Evolutionary conservation across 495 filamentous ascomycete genomes (phyloP).

Genomic region (Pyrenula aspistea): DNA sequence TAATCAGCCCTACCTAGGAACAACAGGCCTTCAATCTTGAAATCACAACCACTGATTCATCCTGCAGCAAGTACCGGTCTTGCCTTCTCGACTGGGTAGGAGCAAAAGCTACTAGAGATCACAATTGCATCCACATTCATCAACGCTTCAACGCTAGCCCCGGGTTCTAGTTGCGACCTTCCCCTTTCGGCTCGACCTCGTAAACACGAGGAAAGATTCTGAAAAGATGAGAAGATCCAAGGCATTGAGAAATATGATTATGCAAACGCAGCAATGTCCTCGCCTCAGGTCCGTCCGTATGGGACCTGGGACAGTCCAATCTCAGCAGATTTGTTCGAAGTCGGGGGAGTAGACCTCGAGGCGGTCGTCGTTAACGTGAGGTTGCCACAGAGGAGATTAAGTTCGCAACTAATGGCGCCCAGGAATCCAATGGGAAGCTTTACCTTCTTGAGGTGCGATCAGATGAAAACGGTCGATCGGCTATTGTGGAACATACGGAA

Average conservation of each 20-base stretch:
- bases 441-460: constrained; percentile 31
- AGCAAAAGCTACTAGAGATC: not conserved
- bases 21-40: not conserved
- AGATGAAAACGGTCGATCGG: constrained; percentile 22
- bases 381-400: not conserved
- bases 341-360: constrained; percentile 11
- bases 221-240: not conserved
- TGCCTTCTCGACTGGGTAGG: not conserved
- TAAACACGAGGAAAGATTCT: not conserved
- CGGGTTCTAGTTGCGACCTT: not conserved
- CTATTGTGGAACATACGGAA: constrained; percentile 25
- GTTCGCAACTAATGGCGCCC: not conserved
- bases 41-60: not conserved
- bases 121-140: not conserved
- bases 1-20: not conserved
- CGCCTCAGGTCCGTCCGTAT: constrained; percentile 14
- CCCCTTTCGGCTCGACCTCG: not conserved
- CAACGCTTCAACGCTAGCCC: not conserved
- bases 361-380: constrained; percentile 17
- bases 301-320: constrained; percentile 33
- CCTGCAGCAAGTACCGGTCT: not conserved
- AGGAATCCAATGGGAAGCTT: constrained; percentile 17
- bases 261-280: not conserved
- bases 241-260: not conserved
- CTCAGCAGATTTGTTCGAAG: constrained; percentile 23